phyloP scores from a whole-genome alignment of 1,284 basidiomycete species.

The Mycena sp. region DNA sequence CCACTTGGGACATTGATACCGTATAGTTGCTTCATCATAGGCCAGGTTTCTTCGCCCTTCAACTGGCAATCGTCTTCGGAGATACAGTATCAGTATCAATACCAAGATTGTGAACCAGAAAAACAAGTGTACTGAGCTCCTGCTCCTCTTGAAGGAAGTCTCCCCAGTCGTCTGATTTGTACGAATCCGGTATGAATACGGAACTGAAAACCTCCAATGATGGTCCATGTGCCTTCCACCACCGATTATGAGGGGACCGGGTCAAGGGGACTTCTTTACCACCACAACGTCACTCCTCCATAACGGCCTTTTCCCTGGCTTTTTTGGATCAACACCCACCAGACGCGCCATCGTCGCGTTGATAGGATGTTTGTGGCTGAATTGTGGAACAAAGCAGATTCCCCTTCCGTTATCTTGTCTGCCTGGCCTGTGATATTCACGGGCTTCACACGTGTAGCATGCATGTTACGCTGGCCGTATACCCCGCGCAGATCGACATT shows the following conservation, averaged over 20 bases:
- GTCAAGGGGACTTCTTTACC: conserved; percentile 7
- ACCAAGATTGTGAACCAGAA: background rate
- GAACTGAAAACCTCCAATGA: background rate
- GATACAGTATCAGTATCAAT: background rate
- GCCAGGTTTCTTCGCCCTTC: background rate
- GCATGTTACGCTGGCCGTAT: conserved; percentile 7
- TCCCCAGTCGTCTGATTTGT: conserved; percentile 9
- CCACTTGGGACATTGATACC: background rate
- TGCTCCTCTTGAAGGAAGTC: background rate
- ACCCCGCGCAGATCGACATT: conserved; percentile 8
- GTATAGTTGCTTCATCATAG: background rate
- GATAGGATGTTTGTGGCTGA: conserved; percentile 2
- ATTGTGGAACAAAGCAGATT: background rate
- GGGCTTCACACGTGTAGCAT: background rate
- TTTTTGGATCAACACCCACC: conserved; percentile 3
- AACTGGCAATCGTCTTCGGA: background rate
- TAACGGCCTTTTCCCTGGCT: background rate
- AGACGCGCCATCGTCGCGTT: conserved; percentile 5
- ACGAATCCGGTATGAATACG: background rate
- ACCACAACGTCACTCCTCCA: conserved; percentile 8
- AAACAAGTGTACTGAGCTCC: background rate
- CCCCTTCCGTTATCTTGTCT: background rate
- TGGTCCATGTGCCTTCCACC: conserved; percentile 3
- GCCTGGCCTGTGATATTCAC: background rate
- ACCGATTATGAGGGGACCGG: background rate